Conservation (phyloP, 1,284 basidiomycete species). For the Leccinum proximum region DNA sequence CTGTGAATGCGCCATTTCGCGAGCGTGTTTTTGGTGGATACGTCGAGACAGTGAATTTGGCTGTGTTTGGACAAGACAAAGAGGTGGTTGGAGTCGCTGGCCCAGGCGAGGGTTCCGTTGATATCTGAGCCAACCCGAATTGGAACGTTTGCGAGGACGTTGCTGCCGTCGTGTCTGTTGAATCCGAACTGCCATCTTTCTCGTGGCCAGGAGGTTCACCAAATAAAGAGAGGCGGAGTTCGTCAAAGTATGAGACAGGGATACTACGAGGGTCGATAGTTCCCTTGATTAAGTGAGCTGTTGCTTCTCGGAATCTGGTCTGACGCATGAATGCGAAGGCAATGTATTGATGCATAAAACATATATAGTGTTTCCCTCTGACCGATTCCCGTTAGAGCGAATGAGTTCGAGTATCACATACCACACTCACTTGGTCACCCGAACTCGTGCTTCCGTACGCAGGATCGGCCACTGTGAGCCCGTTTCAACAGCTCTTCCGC, state of each 20-base stretch:
- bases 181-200: constrained; percentile 31
- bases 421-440: constrained; percentile 13
- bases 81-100: no score
- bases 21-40: no score
- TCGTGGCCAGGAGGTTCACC: constrained; percentile 15
- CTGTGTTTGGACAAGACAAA: no score
- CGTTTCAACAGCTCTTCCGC: constrained; percentile 56
- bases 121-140: no score
- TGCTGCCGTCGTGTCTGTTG: not conserved
- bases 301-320: constrained; percentile 76
- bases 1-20: no score
- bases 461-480: constrained; percentile 12
- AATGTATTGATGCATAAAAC: constrained; percentile 75
- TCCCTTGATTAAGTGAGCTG: constrained; percentile 68
- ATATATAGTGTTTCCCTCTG: constrained; percentile 56
- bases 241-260: constrained; percentile 73
- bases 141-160: no score
- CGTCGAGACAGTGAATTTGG: no score
- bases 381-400: constrained; percentile 5
- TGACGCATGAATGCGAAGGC: constrained; percentile 71
- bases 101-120: no score
- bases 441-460: constrained; percentile 9
- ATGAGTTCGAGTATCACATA: not conserved
- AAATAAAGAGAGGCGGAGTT: constrained; percentile 60
- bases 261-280: constrained; percentile 68